Conservation (phyloP, 331 rosid species). For the Quercus lobata region DNA sequence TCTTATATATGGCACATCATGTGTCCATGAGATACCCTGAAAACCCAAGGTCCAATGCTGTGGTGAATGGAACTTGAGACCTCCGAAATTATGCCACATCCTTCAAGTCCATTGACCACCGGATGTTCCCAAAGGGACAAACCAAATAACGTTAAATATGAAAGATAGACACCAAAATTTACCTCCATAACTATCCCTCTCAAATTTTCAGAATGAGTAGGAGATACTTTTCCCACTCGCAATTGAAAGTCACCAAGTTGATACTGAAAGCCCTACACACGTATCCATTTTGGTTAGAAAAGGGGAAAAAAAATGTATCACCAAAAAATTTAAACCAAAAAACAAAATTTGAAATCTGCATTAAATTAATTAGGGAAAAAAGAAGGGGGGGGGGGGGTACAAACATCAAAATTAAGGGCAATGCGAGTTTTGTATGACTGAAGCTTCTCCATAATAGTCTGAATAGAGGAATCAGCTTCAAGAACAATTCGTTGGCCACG, state of each 20-base stretch:
- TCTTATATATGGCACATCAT: background rate
- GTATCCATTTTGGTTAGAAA: background rate
- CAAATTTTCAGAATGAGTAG: conserved; percentile 59
- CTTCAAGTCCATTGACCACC: too few relatives aligned
- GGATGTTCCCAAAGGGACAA: too few relatives aligned
- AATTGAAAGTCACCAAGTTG: conserved; percentile 82
- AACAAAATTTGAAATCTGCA: background rate
- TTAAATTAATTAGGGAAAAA: background rate
- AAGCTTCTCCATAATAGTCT: conserved; percentile 79
- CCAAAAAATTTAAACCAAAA: background rate
- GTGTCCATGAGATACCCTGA: too few relatives aligned
- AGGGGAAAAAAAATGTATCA: background rate
- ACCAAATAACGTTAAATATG: too few relatives aligned
- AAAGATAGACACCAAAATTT: background rate
- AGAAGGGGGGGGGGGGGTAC: background rate
- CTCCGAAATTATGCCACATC: too few relatives aligned
- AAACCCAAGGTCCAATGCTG: too few relatives aligned
- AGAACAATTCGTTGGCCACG: conserved; percentile 69
- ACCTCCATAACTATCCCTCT: conserved; percentile 97
- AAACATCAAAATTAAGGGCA: conserved; percentile 77
- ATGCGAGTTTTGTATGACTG: conserved; percentile 85
- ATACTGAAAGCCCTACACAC: conserved; percentile 66
- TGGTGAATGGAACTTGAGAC: too few relatives aligned
- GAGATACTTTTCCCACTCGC: conserved; percentile 75
- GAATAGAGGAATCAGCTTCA: conserved; percentile 69